Evolutionary conservation across 2,329 filamentous ascomycete species (phyloP).

Genomic region (Talaromyces sp.): DNA sequence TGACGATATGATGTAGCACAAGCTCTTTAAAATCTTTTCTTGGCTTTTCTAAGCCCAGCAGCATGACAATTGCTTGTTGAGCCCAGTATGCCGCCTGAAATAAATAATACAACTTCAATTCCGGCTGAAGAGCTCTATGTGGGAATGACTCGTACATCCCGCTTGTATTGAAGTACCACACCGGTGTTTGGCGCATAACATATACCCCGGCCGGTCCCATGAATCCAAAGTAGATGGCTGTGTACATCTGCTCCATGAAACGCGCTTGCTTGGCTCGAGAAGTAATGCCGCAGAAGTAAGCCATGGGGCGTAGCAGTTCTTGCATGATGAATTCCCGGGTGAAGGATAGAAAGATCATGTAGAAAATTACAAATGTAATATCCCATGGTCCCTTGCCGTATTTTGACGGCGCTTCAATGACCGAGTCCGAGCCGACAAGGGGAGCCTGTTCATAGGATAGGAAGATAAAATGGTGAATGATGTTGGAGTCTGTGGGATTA

Average conservation of each 20-base stretch:
- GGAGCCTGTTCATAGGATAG: background rate
- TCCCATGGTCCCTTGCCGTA: conserved; percentile 11
- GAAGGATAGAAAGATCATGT: conserved; percentile 9
- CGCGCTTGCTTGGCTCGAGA: conserved; percentile 5
- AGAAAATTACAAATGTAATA: conserved; percentile 7
- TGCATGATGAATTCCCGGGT: conserved; percentile 10
- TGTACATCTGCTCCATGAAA: conserved; percentile 11
- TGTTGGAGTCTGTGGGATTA: background rate
- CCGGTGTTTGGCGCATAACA: conserved; percentile 1
- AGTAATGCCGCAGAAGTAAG: conserved; percentile 1
- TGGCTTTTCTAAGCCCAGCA: conserved; percentile 9
- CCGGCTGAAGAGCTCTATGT: conserved; percentile 1
- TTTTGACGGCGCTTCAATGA: background rate
- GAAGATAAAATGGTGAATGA: conserved; percentile 1
- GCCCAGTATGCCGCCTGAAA: conserved; percentile 11
- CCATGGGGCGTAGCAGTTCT: conserved; percentile 5
- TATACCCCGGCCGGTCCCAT: conserved; percentile 7
- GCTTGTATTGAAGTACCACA: conserved; percentile 9
- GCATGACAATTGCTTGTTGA: conserved; percentile 11
- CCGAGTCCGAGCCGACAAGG: background rate
- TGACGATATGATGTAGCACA: conserved; percentile 9
- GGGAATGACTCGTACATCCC: conserved; percentile 10
- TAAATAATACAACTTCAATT: conserved; percentile 9
- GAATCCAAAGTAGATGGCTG: conserved; percentile 9
- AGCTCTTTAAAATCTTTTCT: conserved; percentile 9